Evolutionary conservation across 305 asterid species (phyloP), one percentile per base, ranked within the genome.

Genomic region (Coffea humblotiana): DNA sequence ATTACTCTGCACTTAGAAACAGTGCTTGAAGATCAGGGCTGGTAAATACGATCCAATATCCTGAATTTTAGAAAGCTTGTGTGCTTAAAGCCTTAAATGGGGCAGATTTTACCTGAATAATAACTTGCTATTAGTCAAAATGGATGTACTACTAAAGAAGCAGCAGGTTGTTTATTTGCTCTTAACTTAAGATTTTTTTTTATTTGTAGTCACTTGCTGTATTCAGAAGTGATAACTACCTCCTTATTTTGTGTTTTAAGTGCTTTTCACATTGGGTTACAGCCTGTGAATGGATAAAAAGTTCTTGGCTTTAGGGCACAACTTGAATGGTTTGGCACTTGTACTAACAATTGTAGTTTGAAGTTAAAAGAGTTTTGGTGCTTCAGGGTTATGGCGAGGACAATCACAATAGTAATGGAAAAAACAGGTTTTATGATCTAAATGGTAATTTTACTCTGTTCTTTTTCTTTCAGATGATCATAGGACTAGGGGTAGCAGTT

Each of bases 381-480:
- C 37, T 58, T 56, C 25, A 3, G 77, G 25, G 10, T 49, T 73
- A 45, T 79, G 14, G 3, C 32, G 61, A 58, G 43, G 5, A 11
- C 8, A 16, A n/a, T 56, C 48, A 18, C 48, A 27, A 63, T 71
- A 27, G 9, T 32, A 58, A 19, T 45, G 32, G 10, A 43, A 49
- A n/a, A 18, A 37, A 40, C 32, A 23, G 56, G 37, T 40, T 69
- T 37, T 56, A 27, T 52, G 65, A 25, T 35, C 27, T 65, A 65
- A 18, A 15, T 1, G 4, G 15, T 12, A 25, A 54, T 56, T 48
- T 35, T 11, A 48, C 23, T 54, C 70, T 75, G 19, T 52, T 74
- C 80, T 78, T 29, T 66, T 72, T 76, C 82, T 68, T 78, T 77
- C 93, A 95, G 99, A 91, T 89, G 99, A 93, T 82, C 98, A 95